phyloP scores from a whole-genome alignment of 441 rosid genomes.

The Lepidium campestre region DNA sequence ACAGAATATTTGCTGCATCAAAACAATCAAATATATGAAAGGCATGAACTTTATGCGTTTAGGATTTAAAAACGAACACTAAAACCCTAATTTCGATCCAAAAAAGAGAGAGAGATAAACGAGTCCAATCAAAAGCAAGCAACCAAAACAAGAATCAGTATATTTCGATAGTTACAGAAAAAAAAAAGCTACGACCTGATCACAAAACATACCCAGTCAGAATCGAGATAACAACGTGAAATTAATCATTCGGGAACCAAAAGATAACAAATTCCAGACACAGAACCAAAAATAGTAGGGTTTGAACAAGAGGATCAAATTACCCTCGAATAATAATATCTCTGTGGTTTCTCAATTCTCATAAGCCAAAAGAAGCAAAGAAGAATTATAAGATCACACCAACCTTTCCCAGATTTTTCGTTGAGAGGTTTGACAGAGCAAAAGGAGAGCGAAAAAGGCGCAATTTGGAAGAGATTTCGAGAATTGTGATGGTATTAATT shows the following conservation, averaged over 20 bases:
- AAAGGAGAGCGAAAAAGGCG: constrained; percentile 9
- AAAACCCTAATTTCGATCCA: constrained; percentile 10
- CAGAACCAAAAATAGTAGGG: neutral
- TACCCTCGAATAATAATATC: neutral
- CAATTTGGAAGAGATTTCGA: neutral
- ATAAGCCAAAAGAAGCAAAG: neutral
- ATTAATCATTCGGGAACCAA: neutral
- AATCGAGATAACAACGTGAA: neutral
- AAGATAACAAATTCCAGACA: neutral
- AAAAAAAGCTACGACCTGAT: neutral
- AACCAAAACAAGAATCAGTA: neutral
- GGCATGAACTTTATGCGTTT: neutral
- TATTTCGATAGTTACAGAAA: too few species aligned
- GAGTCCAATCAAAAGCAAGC: neutral
- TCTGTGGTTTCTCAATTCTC: neutral
- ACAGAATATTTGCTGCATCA: neutral
- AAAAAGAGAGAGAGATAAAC: neutral
- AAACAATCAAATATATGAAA: neutral
- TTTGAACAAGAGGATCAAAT: neutral
- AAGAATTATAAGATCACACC: neutral
- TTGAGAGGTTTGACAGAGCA: neutral
- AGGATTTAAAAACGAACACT: neutral
- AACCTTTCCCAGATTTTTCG: constrained; percentile 12
- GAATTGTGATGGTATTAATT: neutral
- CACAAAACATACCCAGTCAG: neutral